Evolutionary conservation across 768 basidiomycete species (phyloP), one percentile per base, ranked within the genome.

Genomic region (Boletus rubescentipes): DNA sequence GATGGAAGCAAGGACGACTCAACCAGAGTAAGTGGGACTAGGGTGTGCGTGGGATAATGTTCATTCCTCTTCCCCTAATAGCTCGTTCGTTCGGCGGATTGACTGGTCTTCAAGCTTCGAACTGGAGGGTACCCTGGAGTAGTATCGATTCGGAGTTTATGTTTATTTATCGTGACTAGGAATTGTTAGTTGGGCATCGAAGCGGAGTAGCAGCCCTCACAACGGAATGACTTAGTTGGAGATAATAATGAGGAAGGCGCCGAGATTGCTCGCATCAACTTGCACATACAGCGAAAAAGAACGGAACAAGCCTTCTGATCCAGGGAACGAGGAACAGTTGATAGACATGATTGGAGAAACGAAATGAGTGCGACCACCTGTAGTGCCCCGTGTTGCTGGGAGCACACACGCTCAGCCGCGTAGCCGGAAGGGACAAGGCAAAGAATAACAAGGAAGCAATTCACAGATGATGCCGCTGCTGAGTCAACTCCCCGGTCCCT

Each of bases 291-390:
- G 84, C 5, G 83, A 78, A 54, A 81, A 79, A 4, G 85, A 84
- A 41, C 82, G 80, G 10, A 73, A 72, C 1, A 86, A 87, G 7
- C 84, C 80, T 18, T 89, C 87, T 41, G 86, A 88, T 38, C 80
- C 84, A 53, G 85, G 84, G 12, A 78, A 79, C 58, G 84, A 89
- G 8, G 86, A 87, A 53, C 87, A 46, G 89, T 87, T 6, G 87
- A 89, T 26, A 83, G n/a, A n/a, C n/a, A n/a, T n/a, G n/a, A n/a
- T n/a, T n/a, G n/a, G n/a, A n/a, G n/a, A n/a, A n/a, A n/a, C n/a
- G n/a, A n/a, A n/a, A n/a, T n/a, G n/a, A n/a, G n/a, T n/a, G n/a
- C n/a, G n/a, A n/a, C n/a, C n/a, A n/a, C n/a, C n/a, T n/a, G n/a
- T n/a, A n/a, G n/a, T n/a, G n/a, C n/a, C n/a, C n/a, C n/a, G n/a